Base-by-base conservation (phyloP, 164 flowering plant genomes). In the Magnolia kwangsiensis region DNA sequence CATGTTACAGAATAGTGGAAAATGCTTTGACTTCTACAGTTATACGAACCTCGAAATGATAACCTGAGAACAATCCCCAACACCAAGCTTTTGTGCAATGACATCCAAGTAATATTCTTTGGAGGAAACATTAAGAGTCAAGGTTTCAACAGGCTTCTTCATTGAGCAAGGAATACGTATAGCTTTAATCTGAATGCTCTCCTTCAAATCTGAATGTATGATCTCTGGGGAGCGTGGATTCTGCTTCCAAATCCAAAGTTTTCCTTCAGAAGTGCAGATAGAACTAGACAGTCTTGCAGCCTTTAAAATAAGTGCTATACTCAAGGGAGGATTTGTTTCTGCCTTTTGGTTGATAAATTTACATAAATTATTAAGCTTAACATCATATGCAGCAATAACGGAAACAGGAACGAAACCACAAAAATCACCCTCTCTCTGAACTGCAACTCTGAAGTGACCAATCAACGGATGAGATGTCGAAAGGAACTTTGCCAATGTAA, bases 361-460 rank as follows among this genome's bases (percentile, higher is more conserved):
- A 81, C 97, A 90, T 50, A 91, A 76, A 80, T 74, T 90, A 65
- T 71, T 66, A 64, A 91, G 76, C 87, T 86, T 94, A 58, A 83
- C 50, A 84, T 94, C 99, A 81, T 75, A 88, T 31, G 78, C 76
- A 58, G 90, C 86, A 72, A 94, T 78, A 65, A 88, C 85, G 11
- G 97, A 85, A 81, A 85, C 81, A 74, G 98, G 97, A 82, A 92
- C 31, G 20, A 69, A 80, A 64, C 95, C 91, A 82, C 21, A 66
- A 31, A 80, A 80, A 63, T 80, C 83, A 51, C 89, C 90, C 72
- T 79, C 85, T 85, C 96, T 89, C 79, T 65, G 75, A 79, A 90
- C 80, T 45, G 90, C 83, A 81, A 90, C 95, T 85, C 87, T 85
- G 73, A 96, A 82, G 95, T 96, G 99, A 74, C 91, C 88, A 77